Percentiles rank a stretch among this genome's conserved stretches.
Conservation (phyloP, 768 basidiomycete species). For the Termitomyces sp. region DNA sequence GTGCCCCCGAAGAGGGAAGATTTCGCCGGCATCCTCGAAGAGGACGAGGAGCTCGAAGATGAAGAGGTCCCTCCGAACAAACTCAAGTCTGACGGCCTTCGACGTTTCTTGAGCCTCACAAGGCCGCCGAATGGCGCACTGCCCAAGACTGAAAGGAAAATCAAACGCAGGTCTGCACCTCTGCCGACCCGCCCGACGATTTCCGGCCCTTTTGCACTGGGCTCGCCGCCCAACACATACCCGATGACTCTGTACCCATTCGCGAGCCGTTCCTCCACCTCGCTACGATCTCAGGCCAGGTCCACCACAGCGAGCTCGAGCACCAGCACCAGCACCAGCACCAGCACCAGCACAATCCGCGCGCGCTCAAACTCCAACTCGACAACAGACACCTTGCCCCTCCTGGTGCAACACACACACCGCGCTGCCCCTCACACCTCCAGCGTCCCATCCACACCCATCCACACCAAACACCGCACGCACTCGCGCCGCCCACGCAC, state of each 20-base stretch:
- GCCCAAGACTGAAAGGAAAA: neutral
- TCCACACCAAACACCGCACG: constrained; percentile 3
- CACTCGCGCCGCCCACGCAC: neutral
- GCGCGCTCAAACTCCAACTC: constrained; percentile 12
- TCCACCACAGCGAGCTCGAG: neutral
- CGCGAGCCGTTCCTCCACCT: constrained; percentile 9
- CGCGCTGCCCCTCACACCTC: neutral
- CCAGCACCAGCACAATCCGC: neutral
- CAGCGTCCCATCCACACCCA: constrained; percentile 6
- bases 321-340: neutral
- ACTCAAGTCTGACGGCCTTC: constrained; percentile 21
- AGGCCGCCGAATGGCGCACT: constrained; percentile 8
- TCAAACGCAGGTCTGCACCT: constrained; percentile 6
- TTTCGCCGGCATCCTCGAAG: constrained; percentile 14
- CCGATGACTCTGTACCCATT: constrained; percentile 2
- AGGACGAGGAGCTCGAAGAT: constrained; percentile 17
- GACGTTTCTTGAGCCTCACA: constrained; percentile 29
- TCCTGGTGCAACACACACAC: neutral
- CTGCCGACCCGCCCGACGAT: constrained; percentile 28
- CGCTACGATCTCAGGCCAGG: constrained; percentile 8
- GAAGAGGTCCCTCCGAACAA: constrained; percentile 4
- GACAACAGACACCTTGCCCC: constrained; percentile 2
- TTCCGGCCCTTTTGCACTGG: constrained; percentile 43
- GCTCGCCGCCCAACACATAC: constrained; percentile 22
- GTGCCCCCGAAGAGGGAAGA: neutral